These are phyloP conservation scores for Usnea hakonensis DNA, from an alignment of 495 filamentous ascomycete species.

Conservation along the genomic window DNA sequence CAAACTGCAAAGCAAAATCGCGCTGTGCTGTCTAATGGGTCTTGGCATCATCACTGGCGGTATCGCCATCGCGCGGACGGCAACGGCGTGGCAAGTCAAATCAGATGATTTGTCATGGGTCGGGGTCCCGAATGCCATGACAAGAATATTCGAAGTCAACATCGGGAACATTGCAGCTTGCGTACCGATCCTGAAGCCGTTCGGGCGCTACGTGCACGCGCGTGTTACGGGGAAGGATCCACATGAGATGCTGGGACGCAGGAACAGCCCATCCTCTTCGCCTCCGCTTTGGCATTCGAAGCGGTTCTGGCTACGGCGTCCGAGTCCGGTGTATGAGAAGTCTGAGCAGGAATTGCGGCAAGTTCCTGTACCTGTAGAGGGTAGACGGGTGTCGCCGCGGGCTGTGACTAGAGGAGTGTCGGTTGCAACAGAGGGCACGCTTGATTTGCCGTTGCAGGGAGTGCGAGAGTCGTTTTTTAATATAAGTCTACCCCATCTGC, in stretches of 20 bases:
- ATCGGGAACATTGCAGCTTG: conserved; percentile 19
- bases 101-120: conserved; percentile 14
- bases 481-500: not conserved
- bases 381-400: not conserved
- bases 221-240: conserved; percentile 5
- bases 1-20: conserved; percentile 37
- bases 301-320: not conserved
- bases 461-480: not conserved
- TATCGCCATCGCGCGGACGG: conserved; percentile 14
- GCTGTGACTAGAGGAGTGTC: not conserved
- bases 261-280: not conserved
- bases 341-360: not conserved
- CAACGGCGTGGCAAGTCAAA: conserved; percentile 9
- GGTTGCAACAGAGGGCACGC: not conserved
- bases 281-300: not conserved
- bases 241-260: conserved; percentile 9
- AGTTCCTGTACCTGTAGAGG: not conserved
- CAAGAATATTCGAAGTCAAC: conserved; percentile 19
- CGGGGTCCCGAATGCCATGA: conserved; percentile 10
- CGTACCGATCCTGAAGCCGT: conserved; percentile 16
- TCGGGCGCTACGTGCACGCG: conserved; percentile 10
- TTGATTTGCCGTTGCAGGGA: not conserved
- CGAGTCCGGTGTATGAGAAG: not conserved
- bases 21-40: conserved; percentile 41
- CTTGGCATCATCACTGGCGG: conserved; percentile 35